Percentiles rank a stretch among this genome's conserved stretches.
phyloP scores from a whole-genome alignment of 306 rosid species.

The Quercus glauca region DNA sequence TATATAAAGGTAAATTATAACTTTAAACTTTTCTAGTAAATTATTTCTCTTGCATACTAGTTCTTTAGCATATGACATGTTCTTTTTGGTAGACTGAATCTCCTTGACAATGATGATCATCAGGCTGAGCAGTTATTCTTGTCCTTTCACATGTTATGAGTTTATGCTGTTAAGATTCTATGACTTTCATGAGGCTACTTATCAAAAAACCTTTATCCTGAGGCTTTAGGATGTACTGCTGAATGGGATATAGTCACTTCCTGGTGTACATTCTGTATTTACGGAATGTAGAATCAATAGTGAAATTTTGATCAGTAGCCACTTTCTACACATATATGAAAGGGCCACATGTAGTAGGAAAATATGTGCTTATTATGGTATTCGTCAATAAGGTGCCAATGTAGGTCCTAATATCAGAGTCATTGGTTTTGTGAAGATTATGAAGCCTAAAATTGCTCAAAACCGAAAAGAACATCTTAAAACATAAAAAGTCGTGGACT shows the following conservation, averaged over 20 bases:
- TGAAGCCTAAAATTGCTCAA: no score
- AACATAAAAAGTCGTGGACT: no score
- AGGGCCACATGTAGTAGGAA: no score
- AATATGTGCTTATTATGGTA: no score
- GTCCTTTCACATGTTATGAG: neutral
- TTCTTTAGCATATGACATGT: neutral
- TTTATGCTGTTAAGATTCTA: neutral
- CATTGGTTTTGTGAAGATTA: no score
- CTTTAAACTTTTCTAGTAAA: neutral
- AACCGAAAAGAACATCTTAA: no score
- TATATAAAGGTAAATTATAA: constrained; percentile 68
- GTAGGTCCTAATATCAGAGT: no score
- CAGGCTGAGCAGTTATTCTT: neutral
- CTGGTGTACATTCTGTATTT: neutral
- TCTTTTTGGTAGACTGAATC: no score
- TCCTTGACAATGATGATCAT: neutral
- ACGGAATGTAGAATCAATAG: neutral
- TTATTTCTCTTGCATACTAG: neutral
- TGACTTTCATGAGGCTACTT: neutral
- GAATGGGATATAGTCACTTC: no score
- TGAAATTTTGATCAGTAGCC: no score
- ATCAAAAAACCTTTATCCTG: neutral
- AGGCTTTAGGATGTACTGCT: constrained; percentile 3
- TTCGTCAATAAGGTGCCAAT: no score
- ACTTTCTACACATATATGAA: no score